Evolutionary conservation across 345 rosid species (phyloP).

Genomic region (Kandelia obovata): DNA sequence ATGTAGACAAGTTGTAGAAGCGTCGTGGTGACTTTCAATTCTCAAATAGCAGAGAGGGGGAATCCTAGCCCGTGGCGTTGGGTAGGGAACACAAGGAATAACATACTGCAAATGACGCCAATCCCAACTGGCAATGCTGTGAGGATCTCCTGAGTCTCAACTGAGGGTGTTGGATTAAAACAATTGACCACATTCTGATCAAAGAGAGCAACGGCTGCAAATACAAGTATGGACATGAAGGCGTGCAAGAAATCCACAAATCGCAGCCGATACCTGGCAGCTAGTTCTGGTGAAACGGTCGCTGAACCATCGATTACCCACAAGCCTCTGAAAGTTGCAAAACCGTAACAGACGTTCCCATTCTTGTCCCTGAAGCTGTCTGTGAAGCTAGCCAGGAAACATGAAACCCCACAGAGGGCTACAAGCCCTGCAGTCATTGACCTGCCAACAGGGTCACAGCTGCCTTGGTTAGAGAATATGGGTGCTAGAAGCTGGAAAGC

Average conservation of each 20-base stretch:
- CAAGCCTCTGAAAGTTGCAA: slow-evolving; percentile 62
- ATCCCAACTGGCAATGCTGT: slow-evolving; percentile 76
- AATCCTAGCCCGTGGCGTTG: slow-evolving; percentile 90
- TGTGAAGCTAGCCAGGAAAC: slow-evolving; percentile 67
- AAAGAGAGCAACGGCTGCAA: slow-evolving; percentile 67
- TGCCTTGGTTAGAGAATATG: slow-evolving; percentile 69
- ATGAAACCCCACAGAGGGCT: slow-evolving; percentile 60
- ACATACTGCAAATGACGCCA: slow-evolving; percentile 70
- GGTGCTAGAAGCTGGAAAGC: slow-evolving; percentile 87
- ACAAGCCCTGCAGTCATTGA: slow-evolving; percentile 57
- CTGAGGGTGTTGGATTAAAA: slow-evolving; percentile 74
- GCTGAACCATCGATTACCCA: slow-evolving; percentile 85
- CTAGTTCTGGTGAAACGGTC: slow-evolving; percentile 49
- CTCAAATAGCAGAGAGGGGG: slow-evolving; percentile 41
- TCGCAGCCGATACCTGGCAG: slow-evolving; percentile 44
- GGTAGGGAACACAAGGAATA: slow-evolving; percentile 79
- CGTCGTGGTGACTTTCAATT: not conserved
- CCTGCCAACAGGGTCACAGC: slow-evolving; percentile 54
- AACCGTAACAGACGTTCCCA: slow-evolving; percentile 67
- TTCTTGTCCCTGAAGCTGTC: slow-evolving; percentile 74
- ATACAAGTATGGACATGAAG: slow-evolving; percentile 69
- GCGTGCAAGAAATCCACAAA: slow-evolving; percentile 80
- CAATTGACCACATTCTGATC: slow-evolving; percentile 69
- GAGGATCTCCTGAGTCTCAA: slow-evolving; percentile 59
- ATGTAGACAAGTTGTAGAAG: not conserved